Percentiles rank a stretch among this genome's conserved stretches.
phyloP scores from a whole-genome alignment of 139 green algal species.

The Parachlorella kessleri region DNA sequence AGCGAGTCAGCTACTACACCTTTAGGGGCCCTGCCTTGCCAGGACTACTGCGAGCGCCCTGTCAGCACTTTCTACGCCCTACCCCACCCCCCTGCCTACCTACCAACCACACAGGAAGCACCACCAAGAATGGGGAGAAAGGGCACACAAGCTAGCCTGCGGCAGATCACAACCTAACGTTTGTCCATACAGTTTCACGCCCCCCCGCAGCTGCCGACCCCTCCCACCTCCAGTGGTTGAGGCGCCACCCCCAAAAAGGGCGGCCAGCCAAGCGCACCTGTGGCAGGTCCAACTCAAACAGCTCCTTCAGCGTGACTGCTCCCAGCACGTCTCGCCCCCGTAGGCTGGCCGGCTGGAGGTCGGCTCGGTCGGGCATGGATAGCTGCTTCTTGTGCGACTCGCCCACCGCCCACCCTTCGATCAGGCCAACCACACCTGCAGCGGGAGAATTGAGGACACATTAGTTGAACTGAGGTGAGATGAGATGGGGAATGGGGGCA shows the following conservation, averaged over 20 bases:
- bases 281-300: slow-evolving; percentile 56
- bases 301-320: slow-evolving; percentile 50
- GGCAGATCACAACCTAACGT: no score
- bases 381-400: neutral
- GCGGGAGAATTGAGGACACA: neutral
- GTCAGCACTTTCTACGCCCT: neutral
- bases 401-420: neutral
- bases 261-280: no score
- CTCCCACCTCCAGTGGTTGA: neutral
- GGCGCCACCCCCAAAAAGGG: no score
- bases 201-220: neutral
- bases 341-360: slow-evolving; percentile 34
- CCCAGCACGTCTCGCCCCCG: slow-evolving; percentile 28
- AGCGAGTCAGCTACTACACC: neutral
- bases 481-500: no score
- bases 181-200: no score
- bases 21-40: neutral
- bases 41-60: neutral
- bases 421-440: neutral
- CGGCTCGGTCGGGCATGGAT: neutral
- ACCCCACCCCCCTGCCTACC: neutral
- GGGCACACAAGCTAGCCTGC: no score
- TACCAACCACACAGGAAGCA: neutral
- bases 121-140: neutral
- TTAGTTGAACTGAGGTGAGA: neutral